Percentiles rank a stretch among this genome's conserved stretches.
phyloP scores from a whole-genome alignment of 441 rosid genomes.

The California macrophylla region DNA sequence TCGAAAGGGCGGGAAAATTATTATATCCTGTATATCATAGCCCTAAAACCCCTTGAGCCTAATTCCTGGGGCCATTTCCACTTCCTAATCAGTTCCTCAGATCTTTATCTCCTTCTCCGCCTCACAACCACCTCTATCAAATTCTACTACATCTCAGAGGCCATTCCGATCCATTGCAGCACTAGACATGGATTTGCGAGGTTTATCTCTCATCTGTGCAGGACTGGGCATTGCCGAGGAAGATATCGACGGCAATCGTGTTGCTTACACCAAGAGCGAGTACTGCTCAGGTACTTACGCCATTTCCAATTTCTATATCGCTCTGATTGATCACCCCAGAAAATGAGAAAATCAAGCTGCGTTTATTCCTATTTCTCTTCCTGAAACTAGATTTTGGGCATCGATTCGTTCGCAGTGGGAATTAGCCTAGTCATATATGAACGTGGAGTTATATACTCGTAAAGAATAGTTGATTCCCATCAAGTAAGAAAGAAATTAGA shows the following conservation, averaged over 20 bases:
- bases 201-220: slow-evolving; percentile 59
- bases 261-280: slow-evolving; percentile 54
- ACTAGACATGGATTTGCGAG: slow-evolving; percentile 46
- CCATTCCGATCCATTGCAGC: background rate
- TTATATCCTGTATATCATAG: background rate
- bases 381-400: background rate
- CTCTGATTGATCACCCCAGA: background rate
- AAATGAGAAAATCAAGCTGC: background rate
- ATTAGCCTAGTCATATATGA: background rate
- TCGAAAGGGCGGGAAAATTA: background rate
- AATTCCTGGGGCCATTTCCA: too few relatives aligned
- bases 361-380: background rate
- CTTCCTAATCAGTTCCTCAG: too few relatives aligned
- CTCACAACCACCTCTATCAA: background rate
- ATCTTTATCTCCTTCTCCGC: slow-evolving; percentile 14
- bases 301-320: background rate
- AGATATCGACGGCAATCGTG: slow-evolving; percentile 40
- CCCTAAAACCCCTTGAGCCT: background rate
- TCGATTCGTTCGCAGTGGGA: background rate
- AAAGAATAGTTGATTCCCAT: too few relatives aligned
- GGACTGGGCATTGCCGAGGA: slow-evolving; percentile 57
- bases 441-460: background rate
- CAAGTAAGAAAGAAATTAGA: background rate
- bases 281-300: slow-evolving; percentile 48
- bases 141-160: background rate